phyloP scores from a whole-genome alignment of 176 grass and related monocot genomes.

The Musa schizocarpa region DNA sequence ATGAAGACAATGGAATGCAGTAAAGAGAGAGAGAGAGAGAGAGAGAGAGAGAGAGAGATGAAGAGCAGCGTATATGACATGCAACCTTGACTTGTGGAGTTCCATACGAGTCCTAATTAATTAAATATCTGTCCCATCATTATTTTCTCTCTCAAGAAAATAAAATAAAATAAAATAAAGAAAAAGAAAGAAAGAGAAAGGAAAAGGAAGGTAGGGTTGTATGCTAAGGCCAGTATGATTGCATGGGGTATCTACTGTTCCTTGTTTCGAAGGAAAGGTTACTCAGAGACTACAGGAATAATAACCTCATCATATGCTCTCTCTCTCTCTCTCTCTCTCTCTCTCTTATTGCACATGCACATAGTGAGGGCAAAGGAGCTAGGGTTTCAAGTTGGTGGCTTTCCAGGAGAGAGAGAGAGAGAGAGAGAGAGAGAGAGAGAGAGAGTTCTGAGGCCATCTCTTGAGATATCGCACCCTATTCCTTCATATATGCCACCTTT shows the following conservation, averaged over 20 bases:
- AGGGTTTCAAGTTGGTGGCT: neutral
- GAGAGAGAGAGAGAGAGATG: constrained; percentile 22
- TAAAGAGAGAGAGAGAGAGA: constrained; percentile 15
- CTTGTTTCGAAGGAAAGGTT: neutral
- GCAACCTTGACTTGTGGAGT: too few relatives aligned
- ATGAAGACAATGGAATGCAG: too few relatives aligned
- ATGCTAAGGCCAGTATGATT: neutral
- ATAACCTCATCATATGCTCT: neutral
- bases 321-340: constrained; percentile 4
- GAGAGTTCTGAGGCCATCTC: constrained; percentile 11
- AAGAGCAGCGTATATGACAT: constrained; percentile 10
- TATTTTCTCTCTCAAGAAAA: constrained; percentile 25
- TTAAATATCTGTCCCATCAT: too few relatives aligned
- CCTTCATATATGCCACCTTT: constrained; percentile 27
- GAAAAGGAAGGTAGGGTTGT: constrained; percentile 3
- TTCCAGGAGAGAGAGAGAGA: constrained; percentile 25
- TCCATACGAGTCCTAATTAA: too few relatives aligned
- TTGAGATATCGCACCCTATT: constrained; percentile 79
- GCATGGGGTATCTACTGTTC: neutral
- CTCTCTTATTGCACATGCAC: neutral
- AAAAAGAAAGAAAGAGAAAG: constrained; percentile 28
- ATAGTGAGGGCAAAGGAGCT: too few relatives aligned
- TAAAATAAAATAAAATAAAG: constrained; percentile 10
- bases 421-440: constrained; percentile 47
- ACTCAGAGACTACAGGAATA: neutral